Evolutionary conservation across 2,329 filamentous ascomycete genomes (phyloP).

Genomic region (Cladorrhinum sp.): DNA sequence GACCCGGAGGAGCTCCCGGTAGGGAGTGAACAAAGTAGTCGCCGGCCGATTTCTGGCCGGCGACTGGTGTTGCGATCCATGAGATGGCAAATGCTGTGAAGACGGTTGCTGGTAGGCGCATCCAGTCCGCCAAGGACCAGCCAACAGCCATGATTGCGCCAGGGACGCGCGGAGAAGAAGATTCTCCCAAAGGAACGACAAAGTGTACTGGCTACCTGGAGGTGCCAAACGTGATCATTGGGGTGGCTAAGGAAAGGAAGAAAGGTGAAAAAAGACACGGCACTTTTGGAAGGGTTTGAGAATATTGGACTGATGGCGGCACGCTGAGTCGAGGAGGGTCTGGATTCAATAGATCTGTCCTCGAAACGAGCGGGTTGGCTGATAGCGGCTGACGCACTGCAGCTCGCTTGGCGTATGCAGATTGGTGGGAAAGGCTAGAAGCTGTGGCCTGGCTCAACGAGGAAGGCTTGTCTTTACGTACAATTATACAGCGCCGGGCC

Average conservation of each 20-base stretch:
- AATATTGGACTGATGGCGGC: neutral
- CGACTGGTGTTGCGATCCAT: constrained; percentile 37
- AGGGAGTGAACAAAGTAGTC: constrained; percentile 89
- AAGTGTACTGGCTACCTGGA: constrained; percentile 20
- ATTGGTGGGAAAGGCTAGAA: neutral
- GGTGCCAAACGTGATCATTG: constrained; percentile 20
- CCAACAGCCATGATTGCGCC: constrained; percentile 23
- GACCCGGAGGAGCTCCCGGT: constrained; percentile 76
- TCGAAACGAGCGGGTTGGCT: constrained; percentile 5
- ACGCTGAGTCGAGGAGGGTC: neutral
- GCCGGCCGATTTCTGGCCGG: constrained; percentile 56
- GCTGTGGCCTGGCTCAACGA: neutral
- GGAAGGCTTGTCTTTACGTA: neutral
- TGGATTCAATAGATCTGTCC: constrained; percentile 22
- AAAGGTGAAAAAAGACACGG: neutral
- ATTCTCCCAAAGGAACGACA: constrained; percentile 7
- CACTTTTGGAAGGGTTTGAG: neutral
- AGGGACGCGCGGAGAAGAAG: constrained; percentile 13
- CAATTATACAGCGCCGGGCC: neutral
- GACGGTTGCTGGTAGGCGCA: constrained; percentile 27
- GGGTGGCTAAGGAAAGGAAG: constrained; percentile 3
- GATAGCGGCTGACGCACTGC: constrained; percentile 20
- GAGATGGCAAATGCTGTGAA: constrained; percentile 40
- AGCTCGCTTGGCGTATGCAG: constrained; percentile 17
- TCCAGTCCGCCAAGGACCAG: constrained; percentile 24